Base-by-base conservation (phyloP, 169 alveolate species). In the Plasmodium ovale region DNA sequence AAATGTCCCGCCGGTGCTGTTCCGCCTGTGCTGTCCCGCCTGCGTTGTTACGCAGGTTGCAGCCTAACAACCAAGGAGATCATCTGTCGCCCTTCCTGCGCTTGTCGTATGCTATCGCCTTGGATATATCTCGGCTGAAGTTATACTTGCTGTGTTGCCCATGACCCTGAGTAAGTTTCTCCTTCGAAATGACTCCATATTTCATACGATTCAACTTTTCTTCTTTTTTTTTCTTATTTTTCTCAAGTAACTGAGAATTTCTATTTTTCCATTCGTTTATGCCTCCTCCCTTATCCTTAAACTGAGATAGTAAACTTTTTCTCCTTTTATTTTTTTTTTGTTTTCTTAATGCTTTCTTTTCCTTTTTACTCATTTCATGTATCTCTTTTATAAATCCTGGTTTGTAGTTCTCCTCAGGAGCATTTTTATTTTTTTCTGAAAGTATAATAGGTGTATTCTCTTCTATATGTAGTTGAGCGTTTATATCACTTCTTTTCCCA, bases 391-490 rank as follows among this genome's bases (percentile, higher is more conserved):
- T n/a, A 58, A 49, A 84, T 16, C 65, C 51, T 0, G 79, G 79
- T 21, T 27, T 42, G 12, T 12, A 64, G 5, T n/a, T 19, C 37
- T 82, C 85, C 16, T 82, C 90, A 3, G 90, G 85, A 33, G 84
- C 58, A 33, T 65, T 65, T 65, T 69, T 82, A 70, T 67, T 69
- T 42, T 51, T 54, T 4, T 65, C 72, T 0, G 90, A 64, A 16
- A 82, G 47, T 39, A 82, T 82, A 14, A 82, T 64, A 4, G 90
- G 90, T 4, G 44, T 47, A 0, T 42, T 44, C 27, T 82, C 90
- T 21, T 82, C 90, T n/a, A 82, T 82, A 67, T 82, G 59, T 25
- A 82, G 47, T 23, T n/a, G 47, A 27, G 90, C 64, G 3, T 65
- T 25, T 69, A 65, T 54, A 0, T 67, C 62, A 51, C 37, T 67